Evolutionary conservation across 225 moss, liverwort and hornwort species (phyloP).

Genomic region (Straminergon stramineum): DNA sequence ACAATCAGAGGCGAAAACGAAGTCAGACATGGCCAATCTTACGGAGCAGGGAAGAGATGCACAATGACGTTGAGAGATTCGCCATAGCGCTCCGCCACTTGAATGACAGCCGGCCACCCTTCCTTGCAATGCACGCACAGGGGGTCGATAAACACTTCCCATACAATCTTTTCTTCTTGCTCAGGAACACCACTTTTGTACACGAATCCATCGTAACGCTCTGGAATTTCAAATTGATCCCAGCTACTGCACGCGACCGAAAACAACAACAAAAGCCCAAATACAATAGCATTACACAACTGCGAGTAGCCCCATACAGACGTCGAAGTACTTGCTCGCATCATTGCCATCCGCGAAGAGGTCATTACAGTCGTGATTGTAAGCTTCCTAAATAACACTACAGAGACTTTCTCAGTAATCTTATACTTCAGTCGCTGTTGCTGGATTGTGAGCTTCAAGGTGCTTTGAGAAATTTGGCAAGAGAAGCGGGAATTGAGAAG

Average conservation of each 20-base stretch:
- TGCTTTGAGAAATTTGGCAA: not conserved
- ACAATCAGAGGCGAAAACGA: not conserved
- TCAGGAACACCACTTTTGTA: not conserved
- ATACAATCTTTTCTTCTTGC: not conserved
- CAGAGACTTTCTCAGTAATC: not conserved
- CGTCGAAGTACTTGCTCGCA: not conserved
- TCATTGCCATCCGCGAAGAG: not conserved
- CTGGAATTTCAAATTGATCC: conserved; percentile 28
- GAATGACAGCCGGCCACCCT: conserved; percentile 56
- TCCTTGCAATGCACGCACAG: conserved; percentile 65
- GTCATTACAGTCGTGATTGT: not conserved
- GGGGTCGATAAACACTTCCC: conserved; percentile 78
- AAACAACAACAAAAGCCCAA: not conserved
- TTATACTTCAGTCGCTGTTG: no score
- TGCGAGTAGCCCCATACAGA: not conserved
- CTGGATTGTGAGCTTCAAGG: not conserved
- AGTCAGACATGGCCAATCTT: not conserved
- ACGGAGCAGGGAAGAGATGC: conserved; percentile 77
- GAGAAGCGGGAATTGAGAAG: not conserved
- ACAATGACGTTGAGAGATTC: conserved; percentile 27
- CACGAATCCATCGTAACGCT: conserved; percentile 45
- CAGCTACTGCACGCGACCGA: not conserved
- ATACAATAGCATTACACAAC: not conserved
- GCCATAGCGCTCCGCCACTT: conserved; percentile 46
- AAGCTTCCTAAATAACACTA: not conserved